Percentiles rank a stretch among this genome's conserved stretches.
Evolutionary conservation across 202 grass and related monocot species (phyloP).

Genomic region (Cymbopogon flexuosus): DNA sequence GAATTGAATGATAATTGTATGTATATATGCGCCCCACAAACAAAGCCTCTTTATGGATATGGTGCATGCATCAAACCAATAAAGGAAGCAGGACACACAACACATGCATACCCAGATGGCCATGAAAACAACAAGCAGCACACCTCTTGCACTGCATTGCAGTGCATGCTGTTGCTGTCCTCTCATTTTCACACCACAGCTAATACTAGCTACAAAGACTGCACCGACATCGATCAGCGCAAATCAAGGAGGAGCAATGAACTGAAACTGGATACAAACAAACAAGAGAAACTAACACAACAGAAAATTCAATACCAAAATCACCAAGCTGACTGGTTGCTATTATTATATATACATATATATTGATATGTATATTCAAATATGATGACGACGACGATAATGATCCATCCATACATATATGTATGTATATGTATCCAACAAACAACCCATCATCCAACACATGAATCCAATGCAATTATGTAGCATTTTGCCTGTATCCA

Average conservation of each 20-base stretch:
- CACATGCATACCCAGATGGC: not conserved
- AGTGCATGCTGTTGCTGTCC: not conserved
- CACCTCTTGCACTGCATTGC: not conserved
- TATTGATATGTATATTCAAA: not conserved
- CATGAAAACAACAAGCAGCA: not conserved
- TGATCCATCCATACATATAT: not conserved
- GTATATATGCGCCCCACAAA: not conserved
- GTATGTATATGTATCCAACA: not conserved
- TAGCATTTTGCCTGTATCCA: conserved; percentile 20
- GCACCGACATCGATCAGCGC: not conserved
- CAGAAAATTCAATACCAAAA: not conserved
- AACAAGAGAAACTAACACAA: not conserved
- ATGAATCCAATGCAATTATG: conserved; percentile 39
- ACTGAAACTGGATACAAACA: conserved; percentile 1
- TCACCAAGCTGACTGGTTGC: not conserved
- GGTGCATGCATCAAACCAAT: conserved; percentile 18
- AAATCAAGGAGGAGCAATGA: not conserved
- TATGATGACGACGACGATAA: not conserved
- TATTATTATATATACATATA: not conserved
- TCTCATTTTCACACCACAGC: not conserved
- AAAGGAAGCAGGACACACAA: not conserved
- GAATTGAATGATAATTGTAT: not conserved
- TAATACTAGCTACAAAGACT: not conserved
- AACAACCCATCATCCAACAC: not conserved
- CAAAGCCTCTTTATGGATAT: not conserved